Evolutionary conservation across 139 green algal genomes (phyloP), one percentile per base, ranked within the genome.

Genomic region (Nannochloris sp.): DNA sequence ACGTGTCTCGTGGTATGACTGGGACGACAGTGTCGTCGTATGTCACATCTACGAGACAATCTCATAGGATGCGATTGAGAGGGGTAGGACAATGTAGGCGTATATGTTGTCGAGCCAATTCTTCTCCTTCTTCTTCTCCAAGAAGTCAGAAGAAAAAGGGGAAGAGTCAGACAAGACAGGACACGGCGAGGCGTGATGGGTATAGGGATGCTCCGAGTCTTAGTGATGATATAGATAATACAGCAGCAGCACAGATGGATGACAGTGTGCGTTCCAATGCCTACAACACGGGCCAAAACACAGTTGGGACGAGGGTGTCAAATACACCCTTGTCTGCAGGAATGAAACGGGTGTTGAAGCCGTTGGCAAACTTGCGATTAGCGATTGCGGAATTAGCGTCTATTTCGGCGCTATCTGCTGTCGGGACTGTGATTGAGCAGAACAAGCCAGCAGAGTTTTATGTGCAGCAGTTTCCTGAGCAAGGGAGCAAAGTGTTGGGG

Each of bases 381-480:
- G 92, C 92, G 1, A 94, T 98, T 21, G 74, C 60, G 2, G 81
- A 96, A 55, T 85, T 98, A 70, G 77, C 72, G 15, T 68, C 78
- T n/a, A 89, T 97, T 18, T 85, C 83, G 2, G 73, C 27, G 1
- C 70, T 97, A 11, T 95, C 83, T 11, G 81, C 83, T 4, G 51
- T 96, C 2, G 92, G 91, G 21, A 97, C 90, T n/a, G 57, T 97
- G 60, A 90, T 97, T 21, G 83, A 90, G 24, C 90, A 97, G 73
- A 90, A 92, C 69, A 88, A 95, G 76, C 18, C 75, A 0, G 58
- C 86, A 4, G 66, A 83, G 0, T 96, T 76, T 69, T 96, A 96
- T 68, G 53, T 83, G 10, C 49, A 64, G 7, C 83, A 83, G 51
- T 85, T 79, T 60, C 78, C 78, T 2, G 66, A 71, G 16, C 67